A percentile compares a stretch with the other conserved stretches of the same genome.
These are phyloP conservation scores for Danielia oregonensis DNA, from an alignment of 805 yeast species.

Conservation along the genomic window DNA sequence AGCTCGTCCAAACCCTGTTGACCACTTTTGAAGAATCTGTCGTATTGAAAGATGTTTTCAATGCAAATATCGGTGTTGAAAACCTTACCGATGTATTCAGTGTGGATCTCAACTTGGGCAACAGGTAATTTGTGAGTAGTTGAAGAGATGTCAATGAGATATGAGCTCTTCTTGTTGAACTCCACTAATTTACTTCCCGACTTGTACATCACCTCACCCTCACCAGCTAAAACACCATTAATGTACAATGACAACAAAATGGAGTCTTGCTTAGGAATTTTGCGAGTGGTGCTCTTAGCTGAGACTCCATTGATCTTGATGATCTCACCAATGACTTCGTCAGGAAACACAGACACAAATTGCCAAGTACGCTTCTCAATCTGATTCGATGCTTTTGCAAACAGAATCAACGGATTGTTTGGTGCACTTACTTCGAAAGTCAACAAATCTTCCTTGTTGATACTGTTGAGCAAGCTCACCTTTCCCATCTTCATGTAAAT, in stretches of 20 bases:
- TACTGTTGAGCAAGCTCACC: slow-evolving; percentile 28
- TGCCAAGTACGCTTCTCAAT: slow-evolving; percentile 53
- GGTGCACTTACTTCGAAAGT: slow-evolving; percentile 54
- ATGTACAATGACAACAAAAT: slow-evolving; percentile 54
- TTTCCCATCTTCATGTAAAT: slow-evolving; percentile 58
- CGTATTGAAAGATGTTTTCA: slow-evolving; percentile 53
- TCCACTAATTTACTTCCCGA: slow-evolving; percentile 46
- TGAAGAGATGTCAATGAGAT: slow-evolving; percentile 43
- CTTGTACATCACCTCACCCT: slow-evolving; percentile 51
- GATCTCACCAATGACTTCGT: slow-evolving; percentile 69
- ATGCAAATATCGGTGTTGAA: slow-evolving; percentile 58
- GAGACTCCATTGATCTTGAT: slow-evolving; percentile 61
- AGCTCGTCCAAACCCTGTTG: slow-evolving; percentile 41
- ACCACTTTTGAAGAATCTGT: slow-evolving; percentile 41
- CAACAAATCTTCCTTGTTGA: slow-evolving; percentile 38
- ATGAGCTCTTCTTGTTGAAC: slow-evolving; percentile 40
- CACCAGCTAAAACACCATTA: slow-evolving; percentile 62
- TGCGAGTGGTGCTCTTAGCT: slow-evolving; percentile 29
- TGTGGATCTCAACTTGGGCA: slow-evolving; percentile 50
- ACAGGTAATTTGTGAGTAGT: slow-evolving; percentile 31
- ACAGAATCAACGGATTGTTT: slow-evolving; percentile 45
- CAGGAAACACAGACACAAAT: slow-evolving; percentile 67
- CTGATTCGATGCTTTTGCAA: slow-evolving; percentile 70
- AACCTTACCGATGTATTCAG: slow-evolving; percentile 66
- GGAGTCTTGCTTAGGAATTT: slow-evolving; percentile 46